Conservation (phyloP, 805 yeast species). For the Kazachstania kunashirensis region DNA sequence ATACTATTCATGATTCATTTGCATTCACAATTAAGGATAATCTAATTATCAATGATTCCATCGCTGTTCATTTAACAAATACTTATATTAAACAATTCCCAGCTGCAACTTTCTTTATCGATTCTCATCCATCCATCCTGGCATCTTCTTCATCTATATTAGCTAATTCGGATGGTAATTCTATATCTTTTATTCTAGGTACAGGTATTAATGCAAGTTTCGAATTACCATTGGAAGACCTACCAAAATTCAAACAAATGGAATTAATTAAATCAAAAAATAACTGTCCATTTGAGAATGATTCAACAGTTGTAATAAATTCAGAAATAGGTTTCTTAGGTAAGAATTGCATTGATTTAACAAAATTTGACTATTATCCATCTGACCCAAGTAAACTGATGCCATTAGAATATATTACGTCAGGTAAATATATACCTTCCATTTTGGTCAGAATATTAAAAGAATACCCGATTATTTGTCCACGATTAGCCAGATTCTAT, state of each 20-base stretch:
- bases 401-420: conserved; percentile 24
- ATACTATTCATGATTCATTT: conserved; percentile 11
- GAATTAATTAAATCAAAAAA: neutral
- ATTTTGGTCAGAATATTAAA: conserved; percentile 13
- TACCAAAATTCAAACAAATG: conserved; percentile 12
- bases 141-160: conserved; percentile 1
- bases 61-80: conserved; percentile 55
- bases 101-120: conserved; percentile 8
- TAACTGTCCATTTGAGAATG: neutral
- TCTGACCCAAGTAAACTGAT: conserved; percentile 6
- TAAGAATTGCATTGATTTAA: conserved; percentile 9
- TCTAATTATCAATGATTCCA: conserved; percentile 48
- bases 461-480: conserved; percentile 5
- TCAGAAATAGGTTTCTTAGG: conserved; percentile 26
- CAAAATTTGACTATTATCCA: conserved; percentile 14
- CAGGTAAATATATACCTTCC: conserved; percentile 24
- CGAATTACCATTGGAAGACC: conserved; percentile 13
- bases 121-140: conserved; percentile 1
- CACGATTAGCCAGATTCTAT: neutral
- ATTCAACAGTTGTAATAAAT: conserved; percentile 14
- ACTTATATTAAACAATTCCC: conserved; percentile 12
- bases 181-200: conserved; percentile 52
- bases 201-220: conserved; percentile 56
- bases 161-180: conserved; percentile 13
- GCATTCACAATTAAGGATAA: conserved; percentile 32